Evolutionary conservation across 2,329 filamentous ascomycete genomes (phyloP).

Genomic region (Ascochyta lentis): DNA sequence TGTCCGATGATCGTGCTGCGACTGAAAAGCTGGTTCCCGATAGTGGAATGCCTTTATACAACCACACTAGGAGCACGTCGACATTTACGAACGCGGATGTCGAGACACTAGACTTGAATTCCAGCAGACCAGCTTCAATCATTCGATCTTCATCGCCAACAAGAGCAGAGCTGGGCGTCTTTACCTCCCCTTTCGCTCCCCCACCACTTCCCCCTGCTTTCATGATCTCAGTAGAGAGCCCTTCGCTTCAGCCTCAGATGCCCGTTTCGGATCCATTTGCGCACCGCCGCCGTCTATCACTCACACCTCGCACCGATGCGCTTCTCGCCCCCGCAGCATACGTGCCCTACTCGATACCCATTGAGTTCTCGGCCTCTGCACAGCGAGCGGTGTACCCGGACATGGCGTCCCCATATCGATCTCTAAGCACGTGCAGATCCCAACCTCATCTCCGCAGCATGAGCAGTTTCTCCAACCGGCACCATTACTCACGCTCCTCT

Average conservation of each 20-base stretch:
- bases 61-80: slow-evolving; percentile 14
- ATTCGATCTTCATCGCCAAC: slow-evolving; percentile 29
- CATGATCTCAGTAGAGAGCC: slow-evolving; percentile 19
- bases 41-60: neutral
- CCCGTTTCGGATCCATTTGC: slow-evolving; percentile 22
- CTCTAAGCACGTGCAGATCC: slow-evolving; percentile 28
- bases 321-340: slow-evolving; percentile 25
- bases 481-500: slow-evolving; percentile 35
- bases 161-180: slow-evolving; percentile 31
- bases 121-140: slow-evolving; percentile 24
- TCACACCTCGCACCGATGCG: slow-evolving; percentile 23
- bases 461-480: slow-evolving; percentile 27
- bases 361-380: slow-evolving; percentile 40
- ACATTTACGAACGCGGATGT: slow-evolving; percentile 35
- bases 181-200: slow-evolving; percentile 37
- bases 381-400: slow-evolving; percentile 43
- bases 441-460: slow-evolving; percentile 25
- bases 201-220: slow-evolving; percentile 38
- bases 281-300: slow-evolving; percentile 4
- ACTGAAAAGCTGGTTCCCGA: slow-evolving; percentile 23
- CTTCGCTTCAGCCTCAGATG: slow-evolving; percentile 23
- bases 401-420: slow-evolving; percentile 22
- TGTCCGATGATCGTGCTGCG: slow-evolving; percentile 22
- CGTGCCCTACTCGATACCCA: slow-evolving; percentile 34
- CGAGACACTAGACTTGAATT: slow-evolving; percentile 33